Evolutionary conservation across 2,329 filamentous ascomycete genomes (phyloP), one percentile per base, ranked within the genome.

Genomic region (Fusarium pseudocircinatum): DNA sequence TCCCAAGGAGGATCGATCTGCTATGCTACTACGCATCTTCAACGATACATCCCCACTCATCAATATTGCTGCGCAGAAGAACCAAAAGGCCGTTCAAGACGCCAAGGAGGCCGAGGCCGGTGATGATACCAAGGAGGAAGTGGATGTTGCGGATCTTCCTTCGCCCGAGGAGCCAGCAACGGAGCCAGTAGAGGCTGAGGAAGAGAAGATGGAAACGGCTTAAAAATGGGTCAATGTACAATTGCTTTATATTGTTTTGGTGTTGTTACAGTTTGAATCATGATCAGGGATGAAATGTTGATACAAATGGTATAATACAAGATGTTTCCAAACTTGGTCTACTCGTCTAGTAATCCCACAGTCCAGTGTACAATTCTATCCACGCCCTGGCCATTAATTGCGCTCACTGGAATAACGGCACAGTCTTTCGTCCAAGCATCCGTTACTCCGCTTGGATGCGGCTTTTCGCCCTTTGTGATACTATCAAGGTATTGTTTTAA

Each of bases 1-100:
- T 79, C 96, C 96, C 56, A 99, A 99, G 85, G 96, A 99, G 82
- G 96, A 99, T 75, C 90, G 96, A 22, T 92, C 91, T 30, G 96
- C 96, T 2, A 97, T 98, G 94, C 85, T 98, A 76, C 86, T 98
- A 72, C 89, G 96, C 28, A 87, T 99, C 69, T 99, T 92, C 85
- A 97, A 98, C 80, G 96, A 98, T 77, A 92, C 92, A 34, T 92
- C 93, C 0, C 94, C 94, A 8, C 87, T 97, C 53, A 88, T 97
- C 71, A 97, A 96, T 81, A 89, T 89, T 75, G 86, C 85, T 22
- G 82, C 89, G 46, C 85, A 88, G 78, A 86, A 86, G 59, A 80
- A 82, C 14, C 79, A 84, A 76, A 80, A 82, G 66, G 80, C 83
- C 64, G 73, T 77, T 24, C 77, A 80, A 54, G 80, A 80, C 30